Evolutionary conservation across 2,329 filamentous ascomycete genomes (phyloP).

Genomic region (Mollisia scopiformis): DNA sequence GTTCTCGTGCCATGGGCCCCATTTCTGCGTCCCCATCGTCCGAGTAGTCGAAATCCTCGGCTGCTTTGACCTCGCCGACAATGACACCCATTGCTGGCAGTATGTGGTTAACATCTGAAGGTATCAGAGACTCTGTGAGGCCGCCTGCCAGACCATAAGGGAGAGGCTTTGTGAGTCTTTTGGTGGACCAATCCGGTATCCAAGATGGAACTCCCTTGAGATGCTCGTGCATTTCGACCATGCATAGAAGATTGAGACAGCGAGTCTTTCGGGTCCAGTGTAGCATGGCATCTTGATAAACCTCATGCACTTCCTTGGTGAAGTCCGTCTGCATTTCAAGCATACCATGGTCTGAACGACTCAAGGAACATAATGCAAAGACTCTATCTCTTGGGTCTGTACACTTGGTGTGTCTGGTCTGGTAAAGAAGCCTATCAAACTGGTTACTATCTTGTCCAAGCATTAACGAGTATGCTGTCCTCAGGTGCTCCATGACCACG

Average conservation of each 20-base stretch:
- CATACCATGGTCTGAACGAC: background rate
- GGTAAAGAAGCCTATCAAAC: background rate
- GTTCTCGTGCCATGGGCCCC: background rate
- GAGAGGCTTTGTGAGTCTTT: background rate
- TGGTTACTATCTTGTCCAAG: background rate
- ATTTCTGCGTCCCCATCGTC: background rate
- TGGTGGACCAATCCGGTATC: constrained; percentile 6
- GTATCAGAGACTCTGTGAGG: background rate
- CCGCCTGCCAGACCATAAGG: background rate
- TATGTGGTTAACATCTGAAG: background rate
- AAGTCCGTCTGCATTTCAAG: background rate
- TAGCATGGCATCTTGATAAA: constrained; percentile 8
- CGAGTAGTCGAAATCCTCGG: background rate
- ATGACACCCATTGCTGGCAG: background rate
- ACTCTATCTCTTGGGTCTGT: constrained; percentile 15
- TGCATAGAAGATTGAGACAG: background rate
- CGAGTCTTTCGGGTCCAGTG: background rate
- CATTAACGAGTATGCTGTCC: background rate
- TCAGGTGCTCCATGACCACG: background rate
- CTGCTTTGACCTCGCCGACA: background rate
- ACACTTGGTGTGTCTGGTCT: background rate
- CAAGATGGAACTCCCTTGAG: constrained; percentile 1
- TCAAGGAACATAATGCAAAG: constrained; percentile 6
- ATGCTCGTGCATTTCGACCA: background rate
- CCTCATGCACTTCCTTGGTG: constrained; percentile 3